Conservation (phyloP, 306 rosid species). For the Hippophae gyantsensis region DNA sequence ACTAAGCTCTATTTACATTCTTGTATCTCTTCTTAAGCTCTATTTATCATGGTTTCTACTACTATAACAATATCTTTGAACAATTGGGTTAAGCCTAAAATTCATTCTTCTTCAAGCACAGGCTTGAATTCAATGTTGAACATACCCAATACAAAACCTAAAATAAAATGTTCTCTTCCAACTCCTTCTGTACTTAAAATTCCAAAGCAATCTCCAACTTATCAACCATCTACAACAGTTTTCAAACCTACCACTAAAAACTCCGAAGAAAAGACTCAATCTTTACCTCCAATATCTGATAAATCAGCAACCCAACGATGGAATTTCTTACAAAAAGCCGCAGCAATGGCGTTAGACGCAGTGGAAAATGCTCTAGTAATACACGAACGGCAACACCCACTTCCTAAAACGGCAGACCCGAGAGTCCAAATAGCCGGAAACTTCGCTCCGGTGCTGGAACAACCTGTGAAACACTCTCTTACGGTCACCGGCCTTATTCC, state of each 20-base stretch:
- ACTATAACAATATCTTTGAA: too few species aligned
- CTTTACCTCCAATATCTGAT: background rate
- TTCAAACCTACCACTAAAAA: background rate
- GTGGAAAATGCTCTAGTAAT: conserved; percentile 47
- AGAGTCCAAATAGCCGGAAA: conserved; percentile 82
- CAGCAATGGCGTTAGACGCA: conserved; percentile 47
- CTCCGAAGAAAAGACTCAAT: background rate
- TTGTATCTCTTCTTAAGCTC: too few species aligned
- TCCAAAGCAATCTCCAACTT: conserved; percentile 32
- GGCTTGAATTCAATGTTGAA: conserved; percentile 1
- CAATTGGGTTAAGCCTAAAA: too few species aligned
- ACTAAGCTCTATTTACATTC: too few species aligned
- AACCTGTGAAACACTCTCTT: conserved; percentile 25
- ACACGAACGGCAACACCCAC: conserved; percentile 44
- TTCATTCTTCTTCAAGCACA: background rate
- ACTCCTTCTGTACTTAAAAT: conserved; percentile 30
- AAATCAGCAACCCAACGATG: conserved; percentile 17
- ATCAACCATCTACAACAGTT: conserved; percentile 11
- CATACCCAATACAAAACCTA: conserved; percentile 9
- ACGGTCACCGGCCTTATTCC: conserved; percentile 63
- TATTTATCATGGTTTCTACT: too few species aligned
- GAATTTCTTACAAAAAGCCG: conserved; percentile 52
- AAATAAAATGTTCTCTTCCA: conserved; percentile 41
- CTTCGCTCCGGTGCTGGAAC: conserved; percentile 83
- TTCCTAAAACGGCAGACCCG: conserved; percentile 90